Base-by-base conservation (phyloP, 1,139 yeast species). In the Magnusiomyces tetraspermus region DNA sequence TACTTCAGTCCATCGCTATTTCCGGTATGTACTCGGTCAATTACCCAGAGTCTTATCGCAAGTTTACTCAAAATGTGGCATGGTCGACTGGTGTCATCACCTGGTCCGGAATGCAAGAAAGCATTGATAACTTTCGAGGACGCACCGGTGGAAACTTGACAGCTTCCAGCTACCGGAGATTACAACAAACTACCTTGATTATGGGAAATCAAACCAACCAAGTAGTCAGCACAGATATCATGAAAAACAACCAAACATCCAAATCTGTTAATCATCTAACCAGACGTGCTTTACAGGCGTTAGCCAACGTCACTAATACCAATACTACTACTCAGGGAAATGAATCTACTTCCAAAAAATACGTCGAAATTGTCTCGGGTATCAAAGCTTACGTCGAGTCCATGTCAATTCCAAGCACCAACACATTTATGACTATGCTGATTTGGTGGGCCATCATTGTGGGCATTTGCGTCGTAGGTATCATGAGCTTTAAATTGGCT, bases 41-140 rank as follows among this genome's bases (percentile, higher is more conserved):
- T 23, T 68, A 67, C 53, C 71, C 71, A 6, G 52, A 57, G 3
- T 63, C 67, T 1, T 68, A 67, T 51, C 57, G 64, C 42, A 56
- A 61, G 37, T 68, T 67, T 50, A 53, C 68, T 8, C 61, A 62
- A 37, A 68, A 68, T 53, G 60, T 68, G 42, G 68, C 66, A 19
- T 68, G 71, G 71, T 59, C 66, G 13, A 53, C 59, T 13, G 69
- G 68, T 5, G 57, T 65, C 50, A 58, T 67, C 33, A 59, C 66
- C 15, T 67, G 70, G 70, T 52, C 51, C 15, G 62, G 61, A 2
- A 53, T 68, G 59, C 70, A 68, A 58, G 46, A 41, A 10, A 53
- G 61, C 19, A 64, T 68, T 49, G 71, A 68, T 56, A 48, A 46
- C 26, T 55, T 68, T 44, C 55, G 71, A 19, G 49, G 52, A 10